Base-by-base conservation (phyloP, 2,329 filamentous ascomycete species). In the Xylariaceae sp. region DNA sequence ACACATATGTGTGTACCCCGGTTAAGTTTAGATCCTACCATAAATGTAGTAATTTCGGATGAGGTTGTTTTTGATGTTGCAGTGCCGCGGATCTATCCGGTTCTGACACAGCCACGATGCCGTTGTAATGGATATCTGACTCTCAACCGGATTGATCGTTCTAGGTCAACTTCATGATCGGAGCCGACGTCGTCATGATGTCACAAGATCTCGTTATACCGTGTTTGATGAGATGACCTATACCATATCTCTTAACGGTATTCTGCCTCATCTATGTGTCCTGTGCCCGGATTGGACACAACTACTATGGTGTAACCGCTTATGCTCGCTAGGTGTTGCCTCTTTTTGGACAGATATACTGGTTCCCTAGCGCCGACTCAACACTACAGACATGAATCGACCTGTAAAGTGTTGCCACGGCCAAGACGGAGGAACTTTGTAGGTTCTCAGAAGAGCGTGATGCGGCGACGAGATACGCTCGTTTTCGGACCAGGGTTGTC, bases 51-150 rank as follows among this genome's bases (percentile, higher is more conserved):
- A 47, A 45, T 39, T 55, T 34, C 29, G 58, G 49, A 28, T 26
- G 43, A 43, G n/a, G 34, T 21, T 33, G 36, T 16, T 52, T 31
- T 47, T 23, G 44, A 40, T 37, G 56, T 56, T 19, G 14, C 49
- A 60, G 56, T 45, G 34, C 29, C 31, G 60, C 60, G 56, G 60
- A 60, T 62, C 60, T 62, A 56, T 49, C 60, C 56, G 53, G 56
- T n/a, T 46, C 14, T 56, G 46, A 48, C 53, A 55, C 36, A 56
- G 52, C 52, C 52, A 60, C 53, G 41, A 53, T 53, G 49, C 46
- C 12, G 40, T 60, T 31, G 36, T 23, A 36, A 34, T 26, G 21
- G 40, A 40, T 34, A 49, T 44, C 4, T 9, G n/a, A 17, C 17
- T 8, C 37, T 39, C 36, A 33, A 19, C 34, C n/a, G 19, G 36